Evolutionary conservation across 2,329 filamentous ascomycete genomes (phyloP).

Genomic region (Domatiomyces globalis): DNA sequence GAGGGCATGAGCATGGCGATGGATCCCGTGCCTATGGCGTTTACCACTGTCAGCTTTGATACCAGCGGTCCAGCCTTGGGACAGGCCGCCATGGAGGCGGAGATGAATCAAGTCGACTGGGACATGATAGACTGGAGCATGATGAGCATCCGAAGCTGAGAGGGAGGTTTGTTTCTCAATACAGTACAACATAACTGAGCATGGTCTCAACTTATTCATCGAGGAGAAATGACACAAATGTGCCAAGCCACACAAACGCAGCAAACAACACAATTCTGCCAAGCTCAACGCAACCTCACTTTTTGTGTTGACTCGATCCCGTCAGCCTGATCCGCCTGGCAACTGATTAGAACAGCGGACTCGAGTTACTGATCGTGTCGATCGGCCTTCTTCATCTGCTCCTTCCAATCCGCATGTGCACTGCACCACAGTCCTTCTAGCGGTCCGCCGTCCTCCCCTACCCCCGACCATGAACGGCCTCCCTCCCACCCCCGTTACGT

Average conservation of each 20-base stretch:
- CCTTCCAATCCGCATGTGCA: background rate
- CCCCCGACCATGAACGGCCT: slow-evolving; percentile 44
- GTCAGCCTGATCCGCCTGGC: background rate
- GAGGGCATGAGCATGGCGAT: slow-evolving; percentile 3
- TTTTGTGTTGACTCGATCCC: background rate
- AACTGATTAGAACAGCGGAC: background rate
- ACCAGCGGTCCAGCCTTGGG: slow-evolving; percentile 3
- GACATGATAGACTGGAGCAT: background rate
- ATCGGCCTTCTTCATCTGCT: background rate
- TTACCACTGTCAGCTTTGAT: slow-evolving; percentile 7
- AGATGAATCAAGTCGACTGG: slow-evolving; percentile 14
- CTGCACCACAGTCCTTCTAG: background rate
- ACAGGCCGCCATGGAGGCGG: slow-evolving; percentile 10
- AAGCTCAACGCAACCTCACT: background rate
- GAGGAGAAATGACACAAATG: background rate
- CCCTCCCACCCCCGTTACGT: slow-evolving; percentile 40
- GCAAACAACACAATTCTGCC: background rate
- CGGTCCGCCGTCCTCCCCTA: background rate
- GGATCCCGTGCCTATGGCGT: slow-evolving; percentile 7
- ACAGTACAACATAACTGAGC: no score
- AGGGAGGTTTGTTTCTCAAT: no score
- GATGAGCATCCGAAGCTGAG: no score
- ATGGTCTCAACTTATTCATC: no score
- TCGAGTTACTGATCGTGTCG: background rate
- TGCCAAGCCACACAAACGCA: background rate